Evolutionary conservation across 306 rosid genomes (phyloP).

Genomic region (Dicorynia guianensis): DNA sequence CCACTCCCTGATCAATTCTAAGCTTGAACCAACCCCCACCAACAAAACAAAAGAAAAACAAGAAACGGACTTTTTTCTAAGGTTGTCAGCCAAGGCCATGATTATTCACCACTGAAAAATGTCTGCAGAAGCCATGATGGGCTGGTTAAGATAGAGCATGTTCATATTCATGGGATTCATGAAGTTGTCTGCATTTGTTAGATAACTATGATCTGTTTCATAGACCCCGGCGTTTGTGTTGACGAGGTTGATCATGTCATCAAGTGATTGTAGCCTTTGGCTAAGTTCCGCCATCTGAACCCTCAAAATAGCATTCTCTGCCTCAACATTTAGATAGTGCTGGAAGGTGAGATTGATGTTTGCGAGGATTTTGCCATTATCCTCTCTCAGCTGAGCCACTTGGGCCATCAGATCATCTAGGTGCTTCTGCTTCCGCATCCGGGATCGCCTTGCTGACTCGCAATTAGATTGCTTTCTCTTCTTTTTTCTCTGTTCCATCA

Average conservation of each 20-base stretch:
- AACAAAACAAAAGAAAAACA: slow-evolving; percentile 14
- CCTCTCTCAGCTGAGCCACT: slow-evolving; percentile 53
- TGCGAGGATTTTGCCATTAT: slow-evolving; percentile 60
- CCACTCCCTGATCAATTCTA: slow-evolving; percentile 5
- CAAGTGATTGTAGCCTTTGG: slow-evolving; percentile 72
- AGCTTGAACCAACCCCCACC: neutral
- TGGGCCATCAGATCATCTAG: slow-evolving; percentile 67
- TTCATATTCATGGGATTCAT: slow-evolving; percentile 59
- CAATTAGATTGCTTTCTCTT: slow-evolving; percentile 86
- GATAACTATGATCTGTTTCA: slow-evolving; percentile 35
- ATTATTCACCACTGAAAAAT: slow-evolving; percentile 55
- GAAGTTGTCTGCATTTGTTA: slow-evolving; percentile 41
- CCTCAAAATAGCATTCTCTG: slow-evolving; percentile 66
- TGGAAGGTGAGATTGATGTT: slow-evolving; percentile 57
- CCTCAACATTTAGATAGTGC: slow-evolving; percentile 58
- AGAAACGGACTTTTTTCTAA: slow-evolving; percentile 7
- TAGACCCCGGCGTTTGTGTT: slow-evolving; percentile 41
- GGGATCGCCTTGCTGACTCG: slow-evolving; percentile 84
- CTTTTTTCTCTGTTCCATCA: slow-evolving; percentile 73
- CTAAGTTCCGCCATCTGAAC: slow-evolving; percentile 74
- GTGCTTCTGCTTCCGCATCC: slow-evolving; percentile 82
- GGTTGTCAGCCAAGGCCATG: neutral
- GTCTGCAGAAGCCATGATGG: slow-evolving; percentile 70
- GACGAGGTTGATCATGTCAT: slow-evolving; percentile 60
- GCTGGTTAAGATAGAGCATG: slow-evolving; percentile 53